Evolutionary conservation across 176 grass and related monocot genomes (phyloP).

Genomic region (Paspalum notatum): DNA sequence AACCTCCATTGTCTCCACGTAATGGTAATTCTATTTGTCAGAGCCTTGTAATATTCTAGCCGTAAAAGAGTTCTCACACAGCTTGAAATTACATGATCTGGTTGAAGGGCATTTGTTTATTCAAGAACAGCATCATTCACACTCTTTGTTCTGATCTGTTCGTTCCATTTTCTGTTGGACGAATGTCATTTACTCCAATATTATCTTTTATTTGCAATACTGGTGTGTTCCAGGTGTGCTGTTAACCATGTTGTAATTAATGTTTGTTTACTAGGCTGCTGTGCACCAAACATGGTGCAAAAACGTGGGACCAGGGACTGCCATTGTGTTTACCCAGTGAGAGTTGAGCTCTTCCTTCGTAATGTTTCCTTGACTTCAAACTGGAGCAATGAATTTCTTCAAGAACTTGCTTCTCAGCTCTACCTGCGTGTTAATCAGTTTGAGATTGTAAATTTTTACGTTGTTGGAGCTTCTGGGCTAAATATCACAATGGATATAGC

Average conservation of each 20-base stretch:
- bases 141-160: not conserved
- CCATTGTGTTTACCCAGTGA: conserved; percentile 91
- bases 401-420: conserved; percentile 83
- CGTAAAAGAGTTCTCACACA: conserved; percentile 23
- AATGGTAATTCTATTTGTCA: conserved; percentile 52
- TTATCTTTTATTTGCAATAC: not conserved
- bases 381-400: conserved; percentile 85
- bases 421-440: conserved; percentile 66
- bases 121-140: not conserved
- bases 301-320: conserved; percentile 59
- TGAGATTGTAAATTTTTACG: conserved; percentile 94
- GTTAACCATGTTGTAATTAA: not conserved
- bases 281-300: conserved; percentile 85
- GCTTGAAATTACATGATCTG: conserved; percentile 3
- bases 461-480: conserved; percentile 93
- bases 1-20: conserved; percentile 70
- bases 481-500: conserved; percentile 99
- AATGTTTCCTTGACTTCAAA: conserved; percentile 91
- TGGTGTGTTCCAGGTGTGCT: not conserved
- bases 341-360: conserved; percentile 87
- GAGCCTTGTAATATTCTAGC: conserved; percentile 27
- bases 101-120: conserved; percentile 14
- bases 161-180: not conserved
- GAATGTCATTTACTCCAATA: conserved; percentile 3
- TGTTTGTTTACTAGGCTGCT: conserved; percentile 67